phyloP scores from a whole-genome alignment of 176 grass and related monocot genomes.

The Chloris gayana region DNA sequence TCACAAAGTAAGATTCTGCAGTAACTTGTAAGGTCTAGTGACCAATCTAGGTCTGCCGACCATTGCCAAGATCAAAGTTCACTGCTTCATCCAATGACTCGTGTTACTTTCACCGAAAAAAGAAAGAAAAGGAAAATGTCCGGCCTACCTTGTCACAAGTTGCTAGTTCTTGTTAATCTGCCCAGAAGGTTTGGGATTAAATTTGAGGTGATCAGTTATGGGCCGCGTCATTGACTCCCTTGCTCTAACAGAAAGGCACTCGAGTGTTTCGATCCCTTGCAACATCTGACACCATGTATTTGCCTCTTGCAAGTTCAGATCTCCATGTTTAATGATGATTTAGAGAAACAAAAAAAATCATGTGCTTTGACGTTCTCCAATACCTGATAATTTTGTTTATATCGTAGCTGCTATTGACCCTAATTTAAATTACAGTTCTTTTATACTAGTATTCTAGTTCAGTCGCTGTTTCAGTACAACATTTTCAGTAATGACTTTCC shows the following conservation, averaged over 20 bases:
- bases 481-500: background rate
- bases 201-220: background rate
- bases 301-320: background rate
- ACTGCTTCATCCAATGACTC: background rate
- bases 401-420: background rate
- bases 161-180: background rate
- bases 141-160: background rate
- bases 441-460: background rate
- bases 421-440: background rate
- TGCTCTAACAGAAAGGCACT: background rate
- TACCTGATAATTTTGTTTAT: background rate
- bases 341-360: background rate
- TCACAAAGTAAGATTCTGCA: no score
- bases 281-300: background rate
- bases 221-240: background rate
- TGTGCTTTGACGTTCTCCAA: background rate
- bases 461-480: background rate
- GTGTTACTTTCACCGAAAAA: no score
- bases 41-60: background rate
- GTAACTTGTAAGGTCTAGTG: background rate
- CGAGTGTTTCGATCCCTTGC: background rate
- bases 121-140: background rate
- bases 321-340: background rate
- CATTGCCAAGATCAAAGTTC: background rate
- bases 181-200: no score